phyloP scores from a whole-genome alignment of 805 yeast species.

The Debaryomyces maramus region DNA sequence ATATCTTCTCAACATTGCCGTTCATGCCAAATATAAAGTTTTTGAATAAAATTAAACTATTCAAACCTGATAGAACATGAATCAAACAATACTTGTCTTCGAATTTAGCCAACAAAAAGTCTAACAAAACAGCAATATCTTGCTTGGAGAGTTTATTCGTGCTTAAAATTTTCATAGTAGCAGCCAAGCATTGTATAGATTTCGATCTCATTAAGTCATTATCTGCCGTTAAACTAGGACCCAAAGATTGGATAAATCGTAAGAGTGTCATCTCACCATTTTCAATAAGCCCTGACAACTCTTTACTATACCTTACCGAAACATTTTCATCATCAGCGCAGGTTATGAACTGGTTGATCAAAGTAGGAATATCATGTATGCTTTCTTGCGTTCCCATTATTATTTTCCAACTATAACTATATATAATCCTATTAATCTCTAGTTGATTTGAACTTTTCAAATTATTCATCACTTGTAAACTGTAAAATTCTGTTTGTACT shows the following conservation, averaged over 20 bases:
- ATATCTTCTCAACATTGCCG: slow-evolving; percentile 34
- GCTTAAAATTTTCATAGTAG: slow-evolving; percentile 27
- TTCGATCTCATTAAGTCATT: slow-evolving; percentile 52
- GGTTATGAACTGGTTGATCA: slow-evolving; percentile 39
- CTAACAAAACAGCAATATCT: slow-evolving; percentile 50
- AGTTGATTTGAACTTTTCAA: not conserved
- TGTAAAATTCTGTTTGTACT: slow-evolving; percentile 1
- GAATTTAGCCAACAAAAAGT: slow-evolving; percentile 64
- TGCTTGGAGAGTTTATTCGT: slow-evolving; percentile 35
- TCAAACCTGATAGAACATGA: slow-evolving; percentile 56
- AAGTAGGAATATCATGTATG: slow-evolving; percentile 21
- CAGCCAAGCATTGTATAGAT: slow-evolving; percentile 42
- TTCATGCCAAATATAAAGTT: slow-evolving; percentile 37
- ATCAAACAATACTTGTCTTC: slow-evolving; percentile 59
- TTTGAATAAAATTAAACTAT: slow-evolving; percentile 51
- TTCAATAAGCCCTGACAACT: slow-evolving; percentile 24
- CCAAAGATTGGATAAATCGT: slow-evolving; percentile 56
- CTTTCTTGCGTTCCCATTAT: not conserved
- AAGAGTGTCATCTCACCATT: slow-evolving; percentile 38
- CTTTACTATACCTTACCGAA: slow-evolving; percentile 16
- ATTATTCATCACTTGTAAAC: not conserved
- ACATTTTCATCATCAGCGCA: slow-evolving; percentile 23
- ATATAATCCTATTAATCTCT: too few species aligned
- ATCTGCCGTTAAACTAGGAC: slow-evolving; percentile 62
- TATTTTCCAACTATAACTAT: too few species aligned